Evolutionary conservation across 75 land plant species (phyloP), one percentile per base, ranked within the genome.

Genomic region (Adiantum capillusveneris): DNA sequence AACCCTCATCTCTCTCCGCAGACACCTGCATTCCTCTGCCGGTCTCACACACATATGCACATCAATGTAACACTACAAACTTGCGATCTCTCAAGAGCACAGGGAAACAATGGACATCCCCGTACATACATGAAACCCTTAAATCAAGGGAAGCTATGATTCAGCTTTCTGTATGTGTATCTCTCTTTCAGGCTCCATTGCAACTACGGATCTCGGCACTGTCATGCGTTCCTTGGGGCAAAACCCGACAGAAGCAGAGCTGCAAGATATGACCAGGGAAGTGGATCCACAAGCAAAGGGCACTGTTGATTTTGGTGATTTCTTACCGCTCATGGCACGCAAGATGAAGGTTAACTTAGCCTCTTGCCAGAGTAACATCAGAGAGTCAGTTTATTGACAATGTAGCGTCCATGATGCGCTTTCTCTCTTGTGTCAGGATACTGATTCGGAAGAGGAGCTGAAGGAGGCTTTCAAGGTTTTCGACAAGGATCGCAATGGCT

Each of bases 151-250:
- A n/a, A n/a, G n/a, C n/a, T n/a, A n/a, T n/a, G n/a, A n/a, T n/a
- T n/a, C n/a, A n/a, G 52, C 25, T 6, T 24, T 20, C 52, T 34
- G 37, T 34, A 34, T 34, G 3, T 9, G 9, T 5, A 34, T 34
- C 7, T n/a, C n/a, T 16, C 12, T 39, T 57, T 11, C 43, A 57
- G 59, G 59, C 13, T 17, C 6, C 65, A 80, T 87, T 63, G 68
- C 87, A 1, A 72, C 81, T 0, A 69, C 78, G 43, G 90, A 87
- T 61, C 77, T 87, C 25, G 90, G 86, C 24, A 81, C 81, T 59
- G 79, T 87, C 25, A 87, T 87, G 90, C 76, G 90, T 0, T 87
- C 90, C 11, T 74, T 87, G 28, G 90, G 90, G 31, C 86, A 85
- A 6, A 87, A 87, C 68, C 90, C 90, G 9, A 83, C 90, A 19